Conservation (phyloP, 768 basidiomycete genomes). For the Leccinellum rugosiceps region DNA sequence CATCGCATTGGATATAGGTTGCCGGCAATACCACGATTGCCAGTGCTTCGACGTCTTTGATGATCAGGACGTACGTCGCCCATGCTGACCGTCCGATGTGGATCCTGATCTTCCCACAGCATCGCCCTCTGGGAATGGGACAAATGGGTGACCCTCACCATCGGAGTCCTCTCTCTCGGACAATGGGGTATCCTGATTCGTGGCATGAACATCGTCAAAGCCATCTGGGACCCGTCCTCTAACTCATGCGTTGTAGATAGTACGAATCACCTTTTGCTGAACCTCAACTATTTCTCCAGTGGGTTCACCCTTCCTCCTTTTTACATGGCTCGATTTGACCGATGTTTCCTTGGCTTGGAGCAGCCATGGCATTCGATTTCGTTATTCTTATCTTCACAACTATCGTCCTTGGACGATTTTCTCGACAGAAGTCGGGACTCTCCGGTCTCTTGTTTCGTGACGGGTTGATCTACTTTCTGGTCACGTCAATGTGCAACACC, state of each 20-base stretch:
- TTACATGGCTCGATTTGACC: neutral
- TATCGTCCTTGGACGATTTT: conserved; percentile 44
- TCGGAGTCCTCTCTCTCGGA: conserved; percentile 53
- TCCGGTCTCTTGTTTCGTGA: conserved; percentile 72
- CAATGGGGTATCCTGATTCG: conserved; percentile 70
- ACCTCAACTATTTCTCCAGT: conserved; percentile 71
- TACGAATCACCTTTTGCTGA: conserved; percentile 56
- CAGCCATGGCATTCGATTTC: conserved; percentile 71
- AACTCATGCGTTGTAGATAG: conserved; percentile 48
- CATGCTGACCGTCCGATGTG: conserved; percentile 11
- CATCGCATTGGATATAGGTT: conserved; percentile 13
- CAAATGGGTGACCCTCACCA: conserved; percentile 43
- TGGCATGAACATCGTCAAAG: conserved; percentile 62
- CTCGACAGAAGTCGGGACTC: conserved; percentile 50
- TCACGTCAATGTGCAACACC: conserved; percentile 63
- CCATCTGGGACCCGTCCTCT: conserved; percentile 45
- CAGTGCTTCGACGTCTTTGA: conserved; percentile 49
- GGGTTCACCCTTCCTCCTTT: conserved; percentile 22
- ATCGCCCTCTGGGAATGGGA: conserved; percentile 71
- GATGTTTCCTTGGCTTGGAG: neutral
- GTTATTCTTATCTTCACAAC: conserved; percentile 56
- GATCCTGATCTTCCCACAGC: conserved; percentile 34
- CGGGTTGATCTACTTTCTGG: conserved; percentile 65
- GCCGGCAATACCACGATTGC: conserved; percentile 28
- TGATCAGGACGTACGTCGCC: conserved; percentile 57